Percentiles rank a stretch among this genome's conserved stretches.
phyloP scores from a whole-genome alignment of 2,329 filamentous ascomycete genomes.

The Emmonsiellopsis sp. region DNA sequence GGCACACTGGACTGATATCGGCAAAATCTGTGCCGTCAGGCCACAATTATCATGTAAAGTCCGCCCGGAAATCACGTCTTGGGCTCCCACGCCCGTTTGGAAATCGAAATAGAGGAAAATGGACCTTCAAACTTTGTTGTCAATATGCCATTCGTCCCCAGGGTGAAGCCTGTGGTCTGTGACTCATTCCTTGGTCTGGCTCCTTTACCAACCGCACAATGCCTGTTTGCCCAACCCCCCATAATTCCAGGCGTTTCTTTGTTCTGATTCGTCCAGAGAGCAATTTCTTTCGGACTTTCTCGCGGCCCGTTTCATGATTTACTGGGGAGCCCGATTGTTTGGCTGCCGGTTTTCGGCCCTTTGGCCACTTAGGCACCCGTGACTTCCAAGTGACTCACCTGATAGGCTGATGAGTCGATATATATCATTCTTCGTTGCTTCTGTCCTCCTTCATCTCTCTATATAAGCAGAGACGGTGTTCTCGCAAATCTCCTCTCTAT shows the following conservation, averaged over 20 bases:
- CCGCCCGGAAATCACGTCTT: no score
- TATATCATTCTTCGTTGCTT: not conserved
- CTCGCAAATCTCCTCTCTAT: not conserved
- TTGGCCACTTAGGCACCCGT: not conserved
- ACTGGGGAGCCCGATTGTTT: not conserved
- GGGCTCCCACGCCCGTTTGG: no score
- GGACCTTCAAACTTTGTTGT: not conserved
- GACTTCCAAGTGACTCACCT: not conserved
- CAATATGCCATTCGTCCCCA: not conserved
- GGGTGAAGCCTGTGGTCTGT: not conserved
- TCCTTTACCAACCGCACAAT: not conserved
- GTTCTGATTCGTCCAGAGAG: not conserved
- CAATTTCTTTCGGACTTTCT: not conserved
- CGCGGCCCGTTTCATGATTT: slow-evolving; percentile 1
- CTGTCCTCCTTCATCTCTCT: not conserved
- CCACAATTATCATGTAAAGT: no score
- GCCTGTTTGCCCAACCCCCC: slow-evolving; percentile 4
- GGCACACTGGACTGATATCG: no score
- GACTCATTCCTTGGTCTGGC: slow-evolving; percentile 1
- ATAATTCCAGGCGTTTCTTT: not conserved
- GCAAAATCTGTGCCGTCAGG: no score
- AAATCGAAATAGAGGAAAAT: no score
- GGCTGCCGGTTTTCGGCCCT: not conserved
- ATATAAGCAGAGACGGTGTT: not conserved
- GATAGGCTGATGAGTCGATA: slow-evolving; percentile 2